These are phyloP conservation scores for Colletotrichum filicis DNA, from an alignment of 2,329 filamentous ascomycete species.

Conservation along the genomic window DNA sequence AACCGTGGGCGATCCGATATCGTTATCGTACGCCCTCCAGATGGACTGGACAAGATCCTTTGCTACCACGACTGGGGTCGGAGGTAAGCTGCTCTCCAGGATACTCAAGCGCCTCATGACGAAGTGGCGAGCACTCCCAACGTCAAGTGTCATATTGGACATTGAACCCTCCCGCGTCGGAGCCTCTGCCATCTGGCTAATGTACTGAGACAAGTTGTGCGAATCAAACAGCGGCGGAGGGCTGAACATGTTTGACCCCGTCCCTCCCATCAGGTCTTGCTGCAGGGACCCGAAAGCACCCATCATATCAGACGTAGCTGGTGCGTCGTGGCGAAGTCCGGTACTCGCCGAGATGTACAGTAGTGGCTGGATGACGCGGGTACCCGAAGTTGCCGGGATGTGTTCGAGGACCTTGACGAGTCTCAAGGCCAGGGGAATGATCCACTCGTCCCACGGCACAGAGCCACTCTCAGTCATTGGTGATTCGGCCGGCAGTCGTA, in stretches of 20 bases:
- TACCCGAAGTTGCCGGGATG: constrained; percentile 48
- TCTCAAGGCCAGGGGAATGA: constrained; percentile 46
- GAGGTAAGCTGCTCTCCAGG: constrained; percentile 51
- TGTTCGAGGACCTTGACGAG: constrained; percentile 47
- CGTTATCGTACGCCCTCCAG: constrained; percentile 53
- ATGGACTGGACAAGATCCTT: constrained; percentile 53
- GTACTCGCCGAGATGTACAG: constrained; percentile 51
- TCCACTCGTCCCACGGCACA: constrained; percentile 49
- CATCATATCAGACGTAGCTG: constrained; percentile 30
- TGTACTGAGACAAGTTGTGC: constrained; percentile 26
- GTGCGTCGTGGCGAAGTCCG: constrained; percentile 41
- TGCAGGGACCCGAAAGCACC: constrained; percentile 23
- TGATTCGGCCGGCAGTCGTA: constrained; percentile 41
- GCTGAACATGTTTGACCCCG: background rate
- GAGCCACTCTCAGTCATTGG: constrained; percentile 25
- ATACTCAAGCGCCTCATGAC: constrained; percentile 50
- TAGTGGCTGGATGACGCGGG: constrained; percentile 49
- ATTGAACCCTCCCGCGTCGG: background rate
- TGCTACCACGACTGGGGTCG: constrained; percentile 54
- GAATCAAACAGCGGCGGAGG: constrained; percentile 19
- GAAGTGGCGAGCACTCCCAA: constrained; percentile 51
- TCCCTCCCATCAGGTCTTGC: constrained; percentile 21
- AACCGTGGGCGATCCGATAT: constrained; percentile 45
- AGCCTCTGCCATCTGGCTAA: constrained; percentile 35
- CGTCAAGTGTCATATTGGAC: constrained; percentile 46